phyloP scores from a whole-genome alignment of 2,329 filamentous ascomycete genomes.

The Emergomyces africanus region DNA sequence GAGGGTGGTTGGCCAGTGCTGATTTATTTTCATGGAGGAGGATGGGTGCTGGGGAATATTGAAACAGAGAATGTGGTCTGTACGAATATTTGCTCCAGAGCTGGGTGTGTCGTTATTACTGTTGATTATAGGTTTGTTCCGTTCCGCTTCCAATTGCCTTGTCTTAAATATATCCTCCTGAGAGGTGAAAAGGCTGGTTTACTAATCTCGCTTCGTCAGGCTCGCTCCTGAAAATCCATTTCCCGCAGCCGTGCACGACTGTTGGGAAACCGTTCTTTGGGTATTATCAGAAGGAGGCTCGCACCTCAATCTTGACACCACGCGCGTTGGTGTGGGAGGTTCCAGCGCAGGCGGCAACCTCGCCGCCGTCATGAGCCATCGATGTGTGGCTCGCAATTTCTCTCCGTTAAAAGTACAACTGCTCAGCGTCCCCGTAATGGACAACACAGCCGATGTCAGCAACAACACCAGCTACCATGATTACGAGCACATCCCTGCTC shows the following conservation, averaged over 20 bases:
- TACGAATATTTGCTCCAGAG: conserved; percentile 40
- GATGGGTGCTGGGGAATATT: conserved; percentile 47
- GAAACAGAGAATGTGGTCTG: conserved; percentile 46
- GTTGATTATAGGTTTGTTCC: conserved; percentile 40
- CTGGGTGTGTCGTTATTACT: conserved; percentile 41
- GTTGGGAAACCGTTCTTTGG: conserved; percentile 45
- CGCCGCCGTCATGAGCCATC: conserved; percentile 41
- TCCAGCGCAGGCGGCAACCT: conserved; percentile 43
- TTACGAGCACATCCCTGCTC: conserved; percentile 39
- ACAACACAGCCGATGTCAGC: conserved; percentile 40
- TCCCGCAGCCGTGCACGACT: conserved; percentile 45
- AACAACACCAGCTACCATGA: conserved; percentile 38
- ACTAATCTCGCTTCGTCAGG: conserved; percentile 18
- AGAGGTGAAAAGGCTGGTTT: background rate
- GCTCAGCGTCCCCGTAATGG: conserved; percentile 45
- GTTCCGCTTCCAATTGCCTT: conserved; percentile 5
- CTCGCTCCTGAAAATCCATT: conserved; percentile 46
- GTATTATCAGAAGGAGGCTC: conserved; percentile 12
- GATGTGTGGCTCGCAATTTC: conserved; percentile 28
- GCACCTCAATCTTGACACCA: conserved; percentile 29
- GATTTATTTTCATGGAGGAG: conserved; percentile 47
- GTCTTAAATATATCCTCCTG: no score
- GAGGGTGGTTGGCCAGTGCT: conserved; percentile 42
- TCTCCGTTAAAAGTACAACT: conserved; percentile 37
- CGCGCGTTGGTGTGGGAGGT: conserved; percentile 31